Conservation (phyloP, 2,329 filamentous ascomycete species). For the Clarireedia paspali region DNA sequence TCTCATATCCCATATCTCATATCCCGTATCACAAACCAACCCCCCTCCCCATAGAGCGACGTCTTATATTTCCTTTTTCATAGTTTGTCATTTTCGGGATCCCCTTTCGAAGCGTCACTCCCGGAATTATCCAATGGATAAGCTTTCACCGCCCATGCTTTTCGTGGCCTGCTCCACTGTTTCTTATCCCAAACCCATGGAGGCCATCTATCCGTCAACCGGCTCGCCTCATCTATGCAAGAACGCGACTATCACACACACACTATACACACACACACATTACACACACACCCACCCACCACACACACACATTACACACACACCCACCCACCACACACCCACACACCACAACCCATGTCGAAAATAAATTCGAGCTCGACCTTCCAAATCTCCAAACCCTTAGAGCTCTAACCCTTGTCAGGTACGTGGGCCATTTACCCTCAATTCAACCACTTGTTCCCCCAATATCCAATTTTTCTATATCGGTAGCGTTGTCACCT, state of each 20-base stretch:
- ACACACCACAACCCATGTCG: background rate
- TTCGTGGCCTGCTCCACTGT: no score
- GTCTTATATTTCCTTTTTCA: background rate
- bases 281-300: no score
- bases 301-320: no score
- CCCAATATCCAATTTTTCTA: background rate
- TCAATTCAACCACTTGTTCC: background rate
- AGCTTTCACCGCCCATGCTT: conserved; percentile 1
- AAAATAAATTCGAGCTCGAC: background rate
- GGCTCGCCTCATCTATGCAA: no score
- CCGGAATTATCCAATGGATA: conserved; percentile 5
- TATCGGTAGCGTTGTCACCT: background rate
- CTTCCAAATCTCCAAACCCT: background rate
- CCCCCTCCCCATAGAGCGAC: background rate
- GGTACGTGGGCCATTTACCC: background rate
- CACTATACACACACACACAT: no score
- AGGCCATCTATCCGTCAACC: no score
- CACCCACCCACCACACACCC: no score
- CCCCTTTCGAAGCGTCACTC: background rate
- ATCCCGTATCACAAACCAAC: no score
- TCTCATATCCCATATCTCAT: no score
- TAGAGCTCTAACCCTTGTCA: background rate
- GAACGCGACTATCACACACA: no score
- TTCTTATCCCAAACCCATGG: no score
- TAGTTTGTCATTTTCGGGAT: no score